phyloP scores from a whole-genome alignment of 768 basidiomycete species.

The Scleroderma citrinum region DNA sequence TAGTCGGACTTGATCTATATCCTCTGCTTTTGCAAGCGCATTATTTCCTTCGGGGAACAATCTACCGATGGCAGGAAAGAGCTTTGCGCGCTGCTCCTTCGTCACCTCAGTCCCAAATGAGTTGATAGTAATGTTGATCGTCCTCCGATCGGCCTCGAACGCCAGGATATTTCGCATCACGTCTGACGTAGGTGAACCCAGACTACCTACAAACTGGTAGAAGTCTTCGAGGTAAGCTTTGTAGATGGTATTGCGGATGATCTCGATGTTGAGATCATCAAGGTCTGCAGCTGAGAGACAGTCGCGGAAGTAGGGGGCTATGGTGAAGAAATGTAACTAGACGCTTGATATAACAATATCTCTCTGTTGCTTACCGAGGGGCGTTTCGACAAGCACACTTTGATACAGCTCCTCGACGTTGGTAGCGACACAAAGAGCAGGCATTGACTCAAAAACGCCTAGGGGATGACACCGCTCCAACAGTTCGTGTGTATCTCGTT shows the following conservation, averaged over 20 bases:
- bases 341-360: background rate
- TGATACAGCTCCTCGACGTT: slow-evolving; percentile 98
- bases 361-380: slow-evolving; percentile 64
- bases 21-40: slow-evolving; percentile 87
- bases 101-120: slow-evolving; percentile 93
- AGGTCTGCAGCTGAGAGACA: slow-evolving; percentile 93
- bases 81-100: slow-evolving; percentile 90
- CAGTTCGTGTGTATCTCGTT: slow-evolving; percentile 95
- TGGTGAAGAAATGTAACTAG: background rate
- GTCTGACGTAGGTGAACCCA: slow-evolving; percentile 83
- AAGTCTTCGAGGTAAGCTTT: slow-evolving; percentile 99
- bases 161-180: slow-evolving; percentile 89
- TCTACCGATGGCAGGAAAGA: slow-evolving; percentile 91
- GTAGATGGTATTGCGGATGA: slow-evolving; percentile 98
- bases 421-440: slow-evolving; percentile 96
- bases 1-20: slow-evolving; percentile 85
- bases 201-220: slow-evolving; percentile 69
- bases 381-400: slow-evolving; percentile 95
- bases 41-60: slow-evolving; percentile 97
- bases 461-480: slow-evolving; percentile 95
- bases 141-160: slow-evolving; percentile 95
- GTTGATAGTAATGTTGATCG: slow-evolving; percentile 99
- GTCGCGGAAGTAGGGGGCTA: slow-evolving; percentile 94
- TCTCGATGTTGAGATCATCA: slow-evolving; percentile 98
- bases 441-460: slow-evolving; percentile 97